A percentile compares a stretch with the other conserved stretches of the same genome.
Evolutionary conservation across 441 rosid genomes (phyloP).

Genomic region (Brassica hybrid): DNA sequence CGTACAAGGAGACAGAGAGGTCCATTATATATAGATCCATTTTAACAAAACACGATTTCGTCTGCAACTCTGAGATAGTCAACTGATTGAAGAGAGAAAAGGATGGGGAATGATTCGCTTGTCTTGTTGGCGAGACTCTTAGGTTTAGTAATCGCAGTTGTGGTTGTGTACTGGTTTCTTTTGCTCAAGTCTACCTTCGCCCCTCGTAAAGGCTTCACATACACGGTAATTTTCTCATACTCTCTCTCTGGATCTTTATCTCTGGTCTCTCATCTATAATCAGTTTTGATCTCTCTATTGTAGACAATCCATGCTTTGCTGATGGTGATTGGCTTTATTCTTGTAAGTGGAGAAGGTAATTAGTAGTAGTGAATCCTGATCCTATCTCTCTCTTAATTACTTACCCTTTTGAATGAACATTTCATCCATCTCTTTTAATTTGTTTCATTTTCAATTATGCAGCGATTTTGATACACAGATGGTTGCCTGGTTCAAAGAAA

Average conservation of each 20-base stretch:
- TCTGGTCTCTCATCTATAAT: too few relatives aligned
- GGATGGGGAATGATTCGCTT: constrained; percentile 44
- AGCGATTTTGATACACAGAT: constrained; percentile 88
- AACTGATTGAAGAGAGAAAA: neutral
- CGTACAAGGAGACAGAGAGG: neutral
- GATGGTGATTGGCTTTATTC: constrained; percentile 93
- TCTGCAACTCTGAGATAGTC: constrained; percentile 21
- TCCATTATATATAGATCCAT: neutral
- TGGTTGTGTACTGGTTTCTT: constrained; percentile 73
- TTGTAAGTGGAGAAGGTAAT: constrained; percentile 88
- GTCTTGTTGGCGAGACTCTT: constrained; percentile 71
- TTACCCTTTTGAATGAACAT: neutral
- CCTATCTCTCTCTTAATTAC: neutral
- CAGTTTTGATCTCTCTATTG: neutral
- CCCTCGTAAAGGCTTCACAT: constrained; percentile 53
- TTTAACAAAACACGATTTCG: neutral
- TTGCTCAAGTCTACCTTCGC: constrained; percentile 64
- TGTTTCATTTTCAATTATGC: constrained; percentile 20
- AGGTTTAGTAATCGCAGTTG: constrained; percentile 55
- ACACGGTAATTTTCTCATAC: constrained; percentile 48
- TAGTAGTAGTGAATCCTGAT: constrained; percentile 21
- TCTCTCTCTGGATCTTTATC: neutral
- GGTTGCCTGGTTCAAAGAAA: constrained; percentile 86
- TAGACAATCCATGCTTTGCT: constrained; percentile 83
- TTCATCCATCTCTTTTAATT: too few relatives aligned